Base-by-base conservation (phyloP, 306 rosid genomes). In the Casuarina equisetifolia region DNA sequence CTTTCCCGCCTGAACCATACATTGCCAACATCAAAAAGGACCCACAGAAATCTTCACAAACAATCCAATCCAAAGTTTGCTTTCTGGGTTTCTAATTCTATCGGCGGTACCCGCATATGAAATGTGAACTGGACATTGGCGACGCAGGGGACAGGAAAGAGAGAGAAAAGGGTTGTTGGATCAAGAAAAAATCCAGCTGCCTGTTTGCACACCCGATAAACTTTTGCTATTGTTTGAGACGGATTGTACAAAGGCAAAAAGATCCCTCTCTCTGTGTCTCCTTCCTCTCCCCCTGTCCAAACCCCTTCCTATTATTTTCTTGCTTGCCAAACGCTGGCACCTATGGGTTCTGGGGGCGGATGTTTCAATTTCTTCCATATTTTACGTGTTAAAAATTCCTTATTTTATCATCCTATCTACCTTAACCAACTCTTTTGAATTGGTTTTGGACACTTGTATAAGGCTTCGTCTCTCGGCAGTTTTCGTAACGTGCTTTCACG, bases 171-270 rank as follows among this genome's bases (percentile, higher is more conserved):
- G 67, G 57, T 43, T 58, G 45, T 46, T 78, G 84, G 76, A 82
- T 76, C 42, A 77, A 89, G 74, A 70, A 74, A 84, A 76, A 79
- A 86, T 11, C 75, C 82, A 84, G 85, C 82, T 85, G 80, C 66
- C 81, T 77, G 62, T 70, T 46, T 69, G 87, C 82, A 85, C 81
- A 69, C 59, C 82, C 75, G 81, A 85, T 20, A 12, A 20, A 16
- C 39, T 40, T 43, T 16, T 76, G 74, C 7, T 78, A 40, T 59
- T 57, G 39, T 15, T 57, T 44, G 10, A 55, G 83, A 83, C 72
- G 83, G 90, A 89, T 83, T 83, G 78, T 78, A 66, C 88, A 82
- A 89, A 82, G 84, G 69, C 64, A 89, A 85, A 78, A 73, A 88
- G 69, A 85, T 59, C 81, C 42, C 83, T 76, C 48, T 70, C 80